Evolutionary conservation across 164 flowering plant species (phyloP).

Genomic region (Annona cherimola): DNA sequence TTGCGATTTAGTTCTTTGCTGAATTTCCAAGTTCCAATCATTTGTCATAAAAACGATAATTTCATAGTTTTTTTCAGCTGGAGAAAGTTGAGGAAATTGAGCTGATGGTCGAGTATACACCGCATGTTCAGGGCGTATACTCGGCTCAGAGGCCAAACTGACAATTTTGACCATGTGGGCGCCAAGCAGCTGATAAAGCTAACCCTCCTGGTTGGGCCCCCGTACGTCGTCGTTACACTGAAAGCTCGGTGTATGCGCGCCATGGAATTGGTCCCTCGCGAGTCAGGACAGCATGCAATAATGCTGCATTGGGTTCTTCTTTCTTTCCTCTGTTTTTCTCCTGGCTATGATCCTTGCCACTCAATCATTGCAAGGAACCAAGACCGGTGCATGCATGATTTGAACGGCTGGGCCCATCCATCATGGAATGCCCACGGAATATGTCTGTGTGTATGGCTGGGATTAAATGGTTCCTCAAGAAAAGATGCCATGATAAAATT

Average conservation of each 20-base stretch:
- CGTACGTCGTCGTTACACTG: background rate
- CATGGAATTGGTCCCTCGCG: background rate
- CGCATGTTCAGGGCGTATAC: background rate
- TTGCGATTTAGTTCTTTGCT: background rate
- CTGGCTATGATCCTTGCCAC: background rate
- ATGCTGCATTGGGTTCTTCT: background rate
- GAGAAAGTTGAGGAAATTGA: background rate
- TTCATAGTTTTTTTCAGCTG: too few species aligned
- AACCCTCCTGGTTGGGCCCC: background rate
- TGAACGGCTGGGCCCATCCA: background rate
- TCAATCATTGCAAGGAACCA: background rate
- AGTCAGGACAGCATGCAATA: background rate
- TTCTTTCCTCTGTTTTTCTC: background rate
- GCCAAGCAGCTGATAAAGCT: background rate
- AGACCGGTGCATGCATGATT: background rate
- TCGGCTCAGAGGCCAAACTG: background rate
- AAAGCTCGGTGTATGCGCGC: background rate
- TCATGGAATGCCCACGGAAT: background rate
- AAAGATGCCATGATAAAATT: background rate
- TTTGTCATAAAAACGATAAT: background rate
- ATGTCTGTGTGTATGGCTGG: background rate
- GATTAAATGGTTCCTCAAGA: background rate
- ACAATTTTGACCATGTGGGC: background rate
- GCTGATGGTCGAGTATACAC: background rate
- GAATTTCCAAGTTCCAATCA: background rate